Evolutionary conservation across 2,329 filamentous ascomycete genomes (phyloP).

Genomic region (Uncinocarpus reesii): DNA sequence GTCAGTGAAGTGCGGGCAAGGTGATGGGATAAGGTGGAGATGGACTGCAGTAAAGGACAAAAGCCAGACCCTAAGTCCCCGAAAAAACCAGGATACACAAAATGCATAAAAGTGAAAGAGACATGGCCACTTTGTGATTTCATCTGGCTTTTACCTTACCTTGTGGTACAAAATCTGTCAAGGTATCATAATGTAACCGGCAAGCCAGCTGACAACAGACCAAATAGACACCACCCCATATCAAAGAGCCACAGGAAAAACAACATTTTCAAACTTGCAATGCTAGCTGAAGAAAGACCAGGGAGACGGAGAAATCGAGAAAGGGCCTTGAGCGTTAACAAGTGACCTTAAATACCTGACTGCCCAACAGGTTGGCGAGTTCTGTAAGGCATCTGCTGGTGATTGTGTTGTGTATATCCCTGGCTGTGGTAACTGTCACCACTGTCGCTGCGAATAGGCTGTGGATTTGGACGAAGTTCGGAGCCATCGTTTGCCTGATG

Average conservation of each 20-base stretch:
- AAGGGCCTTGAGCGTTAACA: background rate
- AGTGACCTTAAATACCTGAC: slow-evolving; percentile 1
- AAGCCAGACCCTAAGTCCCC: background rate
- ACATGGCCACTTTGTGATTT: background rate
- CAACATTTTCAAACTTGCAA: background rate
- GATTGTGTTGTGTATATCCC: slow-evolving; percentile 20
- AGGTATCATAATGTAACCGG: background rate
- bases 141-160: background rate
- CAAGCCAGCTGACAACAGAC: background rate
- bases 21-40: slow-evolving; percentile 15
- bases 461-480: slow-evolving; percentile 10
- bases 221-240: background rate
- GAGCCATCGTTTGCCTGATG: slow-evolving; percentile 10
- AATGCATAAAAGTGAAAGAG: background rate
- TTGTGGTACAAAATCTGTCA: slow-evolving; percentile 1
- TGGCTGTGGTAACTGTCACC: slow-evolving; percentile 26
- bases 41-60: slow-evolving; percentile 17
- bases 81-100: background rate
- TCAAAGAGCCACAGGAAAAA: background rate
- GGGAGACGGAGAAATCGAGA: background rate
- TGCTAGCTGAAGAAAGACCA: background rate
- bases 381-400: slow-evolving; percentile 30
- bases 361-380: slow-evolving; percentile 21
- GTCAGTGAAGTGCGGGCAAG: slow-evolving; percentile 11
- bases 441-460: slow-evolving; percentile 17